Evolutionary conservation across 176 grass and related monocot genomes (phyloP), one percentile per base, ranked within the genome.

Genomic region (Tillandsia fasciculata): DNA sequence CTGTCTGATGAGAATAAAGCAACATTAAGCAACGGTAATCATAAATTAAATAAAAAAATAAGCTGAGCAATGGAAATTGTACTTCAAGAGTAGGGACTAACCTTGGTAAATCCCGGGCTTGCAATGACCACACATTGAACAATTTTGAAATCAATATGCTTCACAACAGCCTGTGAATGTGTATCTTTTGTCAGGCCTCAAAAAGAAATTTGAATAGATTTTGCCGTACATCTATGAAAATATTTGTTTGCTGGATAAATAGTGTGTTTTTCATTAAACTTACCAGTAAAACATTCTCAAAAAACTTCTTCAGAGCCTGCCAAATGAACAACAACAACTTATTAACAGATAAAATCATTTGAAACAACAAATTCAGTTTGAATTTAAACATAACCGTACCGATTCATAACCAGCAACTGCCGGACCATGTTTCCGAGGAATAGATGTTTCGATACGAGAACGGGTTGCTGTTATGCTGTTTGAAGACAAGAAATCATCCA

Each of bases 51-150:
- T 29, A 23, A 82, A 2, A 64, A 52, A 14, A 63, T 69, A 47
- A 20, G 50, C 66, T 70, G 66, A 52, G 24, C 56, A 67, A 12
- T 64, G 48, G 12, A 42, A 10, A 9, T 50, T 58, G 47, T 28
- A 6, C 68, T 26, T 64, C 51, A 75, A 23, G 63, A 70, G 61
- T 15, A 33, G 20, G 70, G 15, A 66, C 69, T 74, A 85, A 97
- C 94, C 94, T 97, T 97, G 50, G 89, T 97, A 80, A 97, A 92
- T 78, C 94, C 94, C 9, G 94, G 89, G 71, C 94, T 92, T 83
- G 89, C 94, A 86, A 97, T 85, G 42, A 92, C 94, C 74, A 87
- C 86, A 77, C 94, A 97, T 26, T 75, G 80, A 61, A 97, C 77
- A 11, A 92, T 78, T 74, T 83, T 79, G 65, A 97, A 97, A 83